Percentiles rank a stretch among this genome's conserved stretches.
These are phyloP conservation scores for Talaromyces trachyspermus DNA, from an alignment of 495 filamentous ascomycete genomes.

Conservation along the genomic window DNA sequence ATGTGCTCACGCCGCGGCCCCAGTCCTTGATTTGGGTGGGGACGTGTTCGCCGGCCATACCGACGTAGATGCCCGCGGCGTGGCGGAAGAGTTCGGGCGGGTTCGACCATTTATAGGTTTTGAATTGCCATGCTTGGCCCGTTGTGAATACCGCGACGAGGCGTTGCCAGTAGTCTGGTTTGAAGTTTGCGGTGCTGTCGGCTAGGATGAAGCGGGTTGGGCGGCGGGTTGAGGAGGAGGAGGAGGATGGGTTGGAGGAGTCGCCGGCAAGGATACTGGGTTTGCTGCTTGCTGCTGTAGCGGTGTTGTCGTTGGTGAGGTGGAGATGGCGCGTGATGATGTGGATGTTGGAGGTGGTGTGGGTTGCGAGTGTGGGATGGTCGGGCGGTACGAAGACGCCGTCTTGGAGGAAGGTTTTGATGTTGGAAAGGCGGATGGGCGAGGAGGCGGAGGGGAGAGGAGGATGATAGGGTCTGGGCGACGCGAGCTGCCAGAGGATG, in stretches of 20 bases:
- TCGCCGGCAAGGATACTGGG: constrained; percentile 16
- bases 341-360: constrained; percentile 64
- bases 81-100: constrained; percentile 85
- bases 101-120: constrained; percentile 91
- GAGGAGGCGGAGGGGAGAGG: constrained; percentile 97
- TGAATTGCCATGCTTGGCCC: constrained; percentile 97
- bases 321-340: constrained; percentile 76
- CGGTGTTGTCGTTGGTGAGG: constrained; percentile 53
- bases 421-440: constrained; percentile 94
- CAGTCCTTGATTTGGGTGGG: constrained; percentile 72
- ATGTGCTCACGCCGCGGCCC: constrained; percentile 72
- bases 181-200: constrained; percentile 87
- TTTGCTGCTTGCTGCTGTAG: constrained; percentile 25
- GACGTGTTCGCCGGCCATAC: constrained; percentile 78
- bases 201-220: constrained; percentile 92
- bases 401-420: constrained; percentile 87
- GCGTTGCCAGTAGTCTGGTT: constrained; percentile 94
- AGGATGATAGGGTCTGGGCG: constrained; percentile 93
- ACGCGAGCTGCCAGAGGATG: constrained; percentile 40
- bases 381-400: constrained; percentile 76
- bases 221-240: constrained; percentile 40
- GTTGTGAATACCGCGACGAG: constrained; percentile 98
- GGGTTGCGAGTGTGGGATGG: constrained; percentile 49
- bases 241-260: too few species aligned
- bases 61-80: constrained; percentile 79